These are phyloP conservation scores for Udeniomyces megalosporus DNA, from an alignment of 768 basidiomycete genomes.

Conservation along the genomic window DNA sequence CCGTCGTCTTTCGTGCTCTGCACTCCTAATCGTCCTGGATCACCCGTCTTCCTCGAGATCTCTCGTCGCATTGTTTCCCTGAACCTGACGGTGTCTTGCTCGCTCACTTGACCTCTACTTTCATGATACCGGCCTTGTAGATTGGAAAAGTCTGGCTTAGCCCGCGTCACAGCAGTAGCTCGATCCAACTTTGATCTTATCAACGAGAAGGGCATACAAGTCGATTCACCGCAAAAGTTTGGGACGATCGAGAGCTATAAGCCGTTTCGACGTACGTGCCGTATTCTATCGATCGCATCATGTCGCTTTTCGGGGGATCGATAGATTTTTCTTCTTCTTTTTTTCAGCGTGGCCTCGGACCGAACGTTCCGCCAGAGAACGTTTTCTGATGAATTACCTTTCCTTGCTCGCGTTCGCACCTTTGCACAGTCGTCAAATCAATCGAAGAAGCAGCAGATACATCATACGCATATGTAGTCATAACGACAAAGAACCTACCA, in stretches of 20 bases:
- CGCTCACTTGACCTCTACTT: neutral
- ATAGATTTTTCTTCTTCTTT: too few relatives aligned
- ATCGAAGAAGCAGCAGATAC: slow-evolving; percentile 46
- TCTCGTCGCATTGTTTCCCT: slow-evolving; percentile 31
- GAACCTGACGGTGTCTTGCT: neutral
- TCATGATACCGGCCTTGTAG: too few relatives aligned
- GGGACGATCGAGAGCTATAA: slow-evolving; percentile 44
- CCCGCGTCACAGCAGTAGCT: slow-evolving; percentile 54
- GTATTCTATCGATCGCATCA: neutral
- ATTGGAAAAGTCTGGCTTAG: slow-evolving; percentile 19
- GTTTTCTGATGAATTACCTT: neutral
- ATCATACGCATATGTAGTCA: slow-evolving; percentile 47
- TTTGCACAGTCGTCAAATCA: slow-evolving; percentile 40
- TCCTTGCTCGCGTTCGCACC: neutral
- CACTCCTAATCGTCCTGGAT: too few relatives aligned
- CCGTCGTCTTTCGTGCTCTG: too few relatives aligned
- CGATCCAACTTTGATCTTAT: slow-evolving; percentile 49
- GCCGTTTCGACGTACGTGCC: slow-evolving; percentile 44
- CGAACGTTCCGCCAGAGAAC: too few relatives aligned
- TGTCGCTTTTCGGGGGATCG: neutral
- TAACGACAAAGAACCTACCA: slow-evolving; percentile 56
- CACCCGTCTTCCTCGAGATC: neutral
- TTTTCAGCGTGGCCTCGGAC: too few relatives aligned
- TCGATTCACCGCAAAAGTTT: slow-evolving; percentile 42
- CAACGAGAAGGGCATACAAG: slow-evolving; percentile 40